Evolutionary conservation across 139 green algal species (phyloP), one percentile per base, ranked within the genome.

Genomic region (Coelastrella sp.): DNA sequence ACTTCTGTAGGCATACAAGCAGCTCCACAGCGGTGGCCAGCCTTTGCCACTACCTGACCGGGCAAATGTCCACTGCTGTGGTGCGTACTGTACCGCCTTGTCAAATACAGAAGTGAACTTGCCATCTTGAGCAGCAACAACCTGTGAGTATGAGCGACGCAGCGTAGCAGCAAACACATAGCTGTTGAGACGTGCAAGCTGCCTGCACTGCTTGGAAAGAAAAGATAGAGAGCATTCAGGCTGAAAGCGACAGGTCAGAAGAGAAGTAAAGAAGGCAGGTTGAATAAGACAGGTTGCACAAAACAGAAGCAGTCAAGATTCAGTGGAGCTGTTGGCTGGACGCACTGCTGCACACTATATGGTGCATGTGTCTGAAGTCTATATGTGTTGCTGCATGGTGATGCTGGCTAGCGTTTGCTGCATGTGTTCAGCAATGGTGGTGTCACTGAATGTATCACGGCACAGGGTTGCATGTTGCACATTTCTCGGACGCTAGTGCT

Each of bases 101-200:
- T 90, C 85, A 90, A 84, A 80, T 5, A 90, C 64, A n/a, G 85
- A 68, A 5, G 22, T 54, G 80, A 90, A 90, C 4, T 17, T 74
- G 22, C 85, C 54, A 47, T 64, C 59, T n/a, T 65, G 54, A 10
- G 74, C 85, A 11, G 85, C 85, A 14, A 90, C 59, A 6, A 84
- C 85, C 85, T 90, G 85, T 11, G 65, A 14, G 10, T 20, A 73
- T 56, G 1, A 80, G 56, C 57, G 82, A 23, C 22, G 19, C 11
- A 56, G 16, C 22, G 71, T 23, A 73, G 17, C 57, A 32, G 20
- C 14, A n/a, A 0, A 64, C 84, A 74, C 5, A 7, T 32, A 65
- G 8, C 66, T 47, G 19, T 4, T 88, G 5, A 56, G 73, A 11
- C 19, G 3, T 57, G 68, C 14, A 80, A 47, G 17, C 47, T 58